Evolutionary conservation across 352 stramenopile genomes (phyloP).

Genomic region (Pythium aquatile): DNA sequence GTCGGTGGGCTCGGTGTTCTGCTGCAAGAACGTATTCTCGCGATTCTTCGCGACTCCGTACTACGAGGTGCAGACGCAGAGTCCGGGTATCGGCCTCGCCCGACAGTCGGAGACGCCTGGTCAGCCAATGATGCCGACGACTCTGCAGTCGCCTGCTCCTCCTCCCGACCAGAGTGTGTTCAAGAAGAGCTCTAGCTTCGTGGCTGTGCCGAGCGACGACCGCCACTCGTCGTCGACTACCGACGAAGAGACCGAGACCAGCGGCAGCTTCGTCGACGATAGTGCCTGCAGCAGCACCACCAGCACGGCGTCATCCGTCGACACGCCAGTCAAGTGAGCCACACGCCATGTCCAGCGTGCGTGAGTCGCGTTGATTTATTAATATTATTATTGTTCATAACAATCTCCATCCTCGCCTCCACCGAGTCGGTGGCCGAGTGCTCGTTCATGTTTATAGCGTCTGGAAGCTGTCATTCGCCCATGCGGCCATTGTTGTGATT

Average conservation of each 20-base stretch:
- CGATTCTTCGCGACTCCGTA: conserved; percentile 67
- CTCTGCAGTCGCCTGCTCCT: conserved; percentile 55
- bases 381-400: conserved; percentile 28
- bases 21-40: conserved; percentile 60
- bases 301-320: conserved; percentile 36
- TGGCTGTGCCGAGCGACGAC: conserved; percentile 26
- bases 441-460: no score
- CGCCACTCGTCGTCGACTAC: conserved; percentile 41
- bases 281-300: conserved; percentile 39
- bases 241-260: conserved; percentile 33
- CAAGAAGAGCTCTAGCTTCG: conserved; percentile 41
- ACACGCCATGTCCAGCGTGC: neutral
- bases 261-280: conserved; percentile 35
- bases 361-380: conserved; percentile 23
- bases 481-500: no score
- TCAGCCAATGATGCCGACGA: conserved; percentile 46
- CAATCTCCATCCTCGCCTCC: neutral
- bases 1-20: conserved; percentile 59
- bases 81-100: conserved; percentile 51
- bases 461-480: no score
- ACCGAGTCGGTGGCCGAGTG: no score
- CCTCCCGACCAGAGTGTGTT: conserved; percentile 29
- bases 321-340: conserved; percentile 26
- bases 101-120: conserved; percentile 67
- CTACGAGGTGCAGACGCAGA: conserved; percentile 81